Conservation (phyloP, 2,329 filamentous ascomycete species). For the Alternaria brassicae region DNA sequence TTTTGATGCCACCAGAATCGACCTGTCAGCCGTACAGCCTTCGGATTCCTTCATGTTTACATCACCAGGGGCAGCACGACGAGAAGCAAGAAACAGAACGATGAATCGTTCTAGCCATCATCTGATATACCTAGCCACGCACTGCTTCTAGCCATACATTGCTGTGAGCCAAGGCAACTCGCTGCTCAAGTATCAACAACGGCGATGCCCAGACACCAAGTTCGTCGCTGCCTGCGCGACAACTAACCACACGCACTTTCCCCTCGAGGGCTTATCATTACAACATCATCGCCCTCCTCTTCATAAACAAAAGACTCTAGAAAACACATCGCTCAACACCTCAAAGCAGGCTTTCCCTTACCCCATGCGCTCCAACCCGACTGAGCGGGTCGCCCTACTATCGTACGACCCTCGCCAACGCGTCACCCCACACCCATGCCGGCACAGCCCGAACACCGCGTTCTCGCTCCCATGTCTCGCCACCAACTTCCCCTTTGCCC, state of each 20-base stretch:
- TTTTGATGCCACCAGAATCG: no score
- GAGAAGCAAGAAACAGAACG: not conserved
- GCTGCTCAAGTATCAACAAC: not conserved
- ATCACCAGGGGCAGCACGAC: not conserved
- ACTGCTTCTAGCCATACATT: not conserved
- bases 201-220: not conserved
- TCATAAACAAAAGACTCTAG: not conserved
- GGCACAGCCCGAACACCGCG: constrained; percentile 5
- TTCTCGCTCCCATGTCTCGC: constrained; percentile 2
- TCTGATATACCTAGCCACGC: not conserved
- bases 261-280: no score
- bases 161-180: not conserved
- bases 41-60: not conserved
- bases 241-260: not conserved
- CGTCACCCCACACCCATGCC: constrained; percentile 11
- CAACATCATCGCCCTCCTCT: not conserved
- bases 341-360: not conserved
- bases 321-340: not conserved
- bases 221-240: not conserved
- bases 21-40: not conserved
- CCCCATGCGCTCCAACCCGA: not conserved
- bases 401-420: constrained; percentile 10
- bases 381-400: constrained; percentile 2
- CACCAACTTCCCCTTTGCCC: not conserved
- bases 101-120: not conserved